These are phyloP conservation scores for Plantago rigida DNA, from an alignment of 305 asterid species.

Conservation along the genomic window DNA sequence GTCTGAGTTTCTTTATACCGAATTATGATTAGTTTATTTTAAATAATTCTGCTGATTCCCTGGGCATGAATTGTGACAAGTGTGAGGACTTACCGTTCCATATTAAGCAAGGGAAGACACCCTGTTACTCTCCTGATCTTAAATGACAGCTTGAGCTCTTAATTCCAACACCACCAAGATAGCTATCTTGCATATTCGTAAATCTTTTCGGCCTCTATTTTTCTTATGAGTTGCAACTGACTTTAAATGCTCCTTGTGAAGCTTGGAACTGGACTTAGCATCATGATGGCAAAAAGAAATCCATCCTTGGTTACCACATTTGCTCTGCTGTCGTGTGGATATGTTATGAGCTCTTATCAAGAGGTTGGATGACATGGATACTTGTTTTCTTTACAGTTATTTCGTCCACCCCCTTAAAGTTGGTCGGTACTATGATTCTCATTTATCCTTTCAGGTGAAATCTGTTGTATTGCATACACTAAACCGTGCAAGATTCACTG, in stretches of 20 bases:
- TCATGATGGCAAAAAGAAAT: constrained; percentile 74
- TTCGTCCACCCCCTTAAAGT: constrained; percentile 7
- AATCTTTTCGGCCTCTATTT: constrained; percentile 8
- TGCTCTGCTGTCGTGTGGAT: constrained; percentile 79
- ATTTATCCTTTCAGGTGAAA: constrained; percentile 53
- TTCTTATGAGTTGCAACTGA: constrained; percentile 26
- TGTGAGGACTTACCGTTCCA: no score
- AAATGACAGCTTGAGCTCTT: constrained; percentile 5
- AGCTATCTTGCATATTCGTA: constrained; percentile 10
- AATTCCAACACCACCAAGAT: constrained; percentile 3
- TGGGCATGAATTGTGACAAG: no score
- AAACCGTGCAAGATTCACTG: constrained; percentile 85
- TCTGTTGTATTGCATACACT: constrained; percentile 83
- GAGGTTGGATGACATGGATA: constrained; percentile 47
- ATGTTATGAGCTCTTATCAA: constrained; percentile 80
- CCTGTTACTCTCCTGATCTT: background rate
- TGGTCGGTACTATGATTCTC: constrained; percentile 10
- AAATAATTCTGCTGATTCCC: no score
- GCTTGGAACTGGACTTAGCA: constrained; percentile 96
- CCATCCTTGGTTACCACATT: constrained; percentile 81
- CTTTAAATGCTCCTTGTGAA: constrained; percentile 34
- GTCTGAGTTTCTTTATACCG: no score
- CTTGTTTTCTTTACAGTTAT: constrained; percentile 1
- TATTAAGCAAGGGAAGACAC: no score
- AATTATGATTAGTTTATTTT: no score